phyloP scores from a whole-genome alignment of 768 basidiomycete species.

The Leccinum boreale region DNA sequence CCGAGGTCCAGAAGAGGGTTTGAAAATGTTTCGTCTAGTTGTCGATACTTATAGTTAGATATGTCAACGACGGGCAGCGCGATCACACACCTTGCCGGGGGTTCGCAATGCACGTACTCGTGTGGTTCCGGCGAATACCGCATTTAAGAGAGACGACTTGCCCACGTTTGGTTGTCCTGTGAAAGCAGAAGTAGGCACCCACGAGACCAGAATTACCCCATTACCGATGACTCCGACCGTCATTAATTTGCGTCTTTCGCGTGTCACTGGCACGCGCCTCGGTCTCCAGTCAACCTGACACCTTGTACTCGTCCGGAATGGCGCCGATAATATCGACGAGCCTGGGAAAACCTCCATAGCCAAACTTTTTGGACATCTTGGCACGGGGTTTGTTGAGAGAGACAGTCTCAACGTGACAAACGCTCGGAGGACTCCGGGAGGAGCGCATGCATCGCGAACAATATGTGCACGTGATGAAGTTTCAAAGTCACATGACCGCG shows the following conservation, averaged over 20 bases:
- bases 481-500: constrained; percentile 25
- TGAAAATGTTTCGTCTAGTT: constrained; percentile 85
- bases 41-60: neutral
- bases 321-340: constrained; percentile 98
- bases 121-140: constrained; percentile 67
- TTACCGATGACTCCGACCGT: constrained; percentile 84
- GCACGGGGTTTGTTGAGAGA: constrained; percentile 87
- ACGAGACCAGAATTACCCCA: neutral
- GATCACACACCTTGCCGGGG: constrained; percentile 69
- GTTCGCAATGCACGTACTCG: constrained; percentile 83
- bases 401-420: constrained; percentile 44
- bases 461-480: constrained; percentile 19
- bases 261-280: too few species aligned
- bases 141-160: constrained; percentile 90
- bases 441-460: neutral
- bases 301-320: constrained; percentile 95
- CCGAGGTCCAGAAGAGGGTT: constrained; percentile 86
- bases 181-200: neutral
- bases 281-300: too few species aligned
- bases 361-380: constrained; percentile 87
- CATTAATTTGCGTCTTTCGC: constrained; percentile 24
- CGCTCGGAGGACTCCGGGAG: too few species aligned
- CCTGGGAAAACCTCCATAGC: constrained; percentile 81
- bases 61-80: neutral
- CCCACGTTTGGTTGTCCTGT: constrained; percentile 93